Conservation (phyloP, 257 asterid species). For the Ligustrum vulgare region DNA sequence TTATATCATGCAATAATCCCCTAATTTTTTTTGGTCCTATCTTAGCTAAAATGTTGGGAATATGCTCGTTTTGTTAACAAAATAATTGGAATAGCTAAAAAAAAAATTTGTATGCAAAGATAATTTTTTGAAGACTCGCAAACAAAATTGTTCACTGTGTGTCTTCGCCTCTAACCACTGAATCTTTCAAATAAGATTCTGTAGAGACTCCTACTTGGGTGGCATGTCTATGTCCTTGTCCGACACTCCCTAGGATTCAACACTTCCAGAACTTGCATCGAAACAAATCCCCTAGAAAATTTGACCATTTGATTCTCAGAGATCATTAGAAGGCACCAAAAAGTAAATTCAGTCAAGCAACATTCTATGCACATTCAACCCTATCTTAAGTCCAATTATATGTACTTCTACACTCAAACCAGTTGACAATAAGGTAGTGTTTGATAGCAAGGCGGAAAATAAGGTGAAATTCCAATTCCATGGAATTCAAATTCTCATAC, state of each 20-base stretch:
- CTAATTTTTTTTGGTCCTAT: no score
- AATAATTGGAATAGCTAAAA: no score
- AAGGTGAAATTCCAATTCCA: no score
- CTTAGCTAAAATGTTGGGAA: no score
- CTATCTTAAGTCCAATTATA: background rate
- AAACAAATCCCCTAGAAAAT: background rate
- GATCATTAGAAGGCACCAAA: background rate
- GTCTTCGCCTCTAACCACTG: background rate
- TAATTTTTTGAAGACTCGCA: no score
- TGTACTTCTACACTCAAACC: background rate
- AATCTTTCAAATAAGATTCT: background rate
- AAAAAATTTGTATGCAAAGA: no score
- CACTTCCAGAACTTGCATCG: background rate
- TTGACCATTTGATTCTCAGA: background rate
- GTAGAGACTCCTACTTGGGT: background rate
- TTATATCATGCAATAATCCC: no score
- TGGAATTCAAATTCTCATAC: no score
- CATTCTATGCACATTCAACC: background rate
- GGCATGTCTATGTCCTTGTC: background rate
- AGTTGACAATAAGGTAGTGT: no score
- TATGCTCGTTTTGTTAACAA: no score
- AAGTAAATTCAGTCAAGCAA: background rate
- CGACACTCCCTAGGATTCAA: background rate
- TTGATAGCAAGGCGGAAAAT: no score
- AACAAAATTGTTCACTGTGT: no score